Percentiles rank a stretch among this genome's conserved stretches.
Evolutionary conservation across 164 flowering plant genomes (phyloP).

Genomic region (Stephania japonica): DNA sequence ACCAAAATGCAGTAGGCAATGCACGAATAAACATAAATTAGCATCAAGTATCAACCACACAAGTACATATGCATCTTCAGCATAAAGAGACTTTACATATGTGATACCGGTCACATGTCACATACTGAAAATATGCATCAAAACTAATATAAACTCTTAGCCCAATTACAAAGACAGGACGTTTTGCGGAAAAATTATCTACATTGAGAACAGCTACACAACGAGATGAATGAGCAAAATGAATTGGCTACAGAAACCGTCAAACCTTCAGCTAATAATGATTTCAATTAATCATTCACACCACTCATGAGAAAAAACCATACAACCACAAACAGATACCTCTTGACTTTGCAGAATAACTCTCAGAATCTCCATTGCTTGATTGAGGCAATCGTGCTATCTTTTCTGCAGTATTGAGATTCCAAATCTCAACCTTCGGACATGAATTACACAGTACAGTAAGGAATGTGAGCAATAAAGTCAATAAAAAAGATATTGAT

Average conservation of each 20-base stretch:
- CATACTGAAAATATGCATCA: no score
- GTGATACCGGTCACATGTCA: no score
- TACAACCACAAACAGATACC: slow-evolving; percentile 30
- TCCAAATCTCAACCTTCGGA: slow-evolving; percentile 87
- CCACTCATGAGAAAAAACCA: background rate
- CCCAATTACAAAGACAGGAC: no score
- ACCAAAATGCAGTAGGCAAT: no score
- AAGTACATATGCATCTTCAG: no score
- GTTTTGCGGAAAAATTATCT: no score
- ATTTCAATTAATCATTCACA: background rate
- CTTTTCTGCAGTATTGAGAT: slow-evolving; percentile 59
- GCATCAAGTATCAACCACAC: no score
- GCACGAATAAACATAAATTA: no score
- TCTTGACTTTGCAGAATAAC: slow-evolving; percentile 41
- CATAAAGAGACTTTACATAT: no score
- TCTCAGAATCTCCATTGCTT: slow-evolving; percentile 23
- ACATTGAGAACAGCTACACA: background rate
- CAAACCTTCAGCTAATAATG: background rate
- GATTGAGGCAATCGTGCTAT: slow-evolving; percentile 36
- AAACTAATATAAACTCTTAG: no score
- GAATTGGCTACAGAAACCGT: background rate
- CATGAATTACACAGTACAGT: slow-evolving; percentile 14
- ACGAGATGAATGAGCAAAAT: background rate
- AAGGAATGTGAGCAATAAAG: slow-evolving; percentile 15
- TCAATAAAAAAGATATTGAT: slow-evolving; percentile 3